Percentiles rank a stretch among this genome's conserved stretches.
These are phyloP conservation scores for Gaillardinia entomophila DNA, from an alignment of 805 yeast species.

Conservation along the genomic window DNA sequence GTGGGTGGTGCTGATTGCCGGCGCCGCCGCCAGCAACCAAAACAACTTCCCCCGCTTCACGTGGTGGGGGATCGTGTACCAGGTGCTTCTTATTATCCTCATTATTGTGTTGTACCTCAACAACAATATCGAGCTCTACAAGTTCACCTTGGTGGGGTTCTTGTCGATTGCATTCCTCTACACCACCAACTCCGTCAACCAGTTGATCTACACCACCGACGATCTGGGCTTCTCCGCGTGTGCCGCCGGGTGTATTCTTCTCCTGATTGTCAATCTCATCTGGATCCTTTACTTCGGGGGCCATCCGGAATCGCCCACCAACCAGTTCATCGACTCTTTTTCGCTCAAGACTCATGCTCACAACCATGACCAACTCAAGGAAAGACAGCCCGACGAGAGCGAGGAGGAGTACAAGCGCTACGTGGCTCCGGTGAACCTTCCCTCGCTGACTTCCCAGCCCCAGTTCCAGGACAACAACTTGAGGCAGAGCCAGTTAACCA, in stretches of 20 bases:
- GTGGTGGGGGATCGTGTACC: conserved; percentile 95
- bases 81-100: conserved; percentile 53
- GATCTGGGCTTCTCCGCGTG: conserved; percentile 73
- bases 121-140: conserved; percentile 66
- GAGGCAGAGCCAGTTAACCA: conserved; percentile 29
- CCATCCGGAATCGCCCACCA: conserved; percentile 81
- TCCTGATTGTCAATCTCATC: conserved; percentile 73
- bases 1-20: conserved; percentile 87
- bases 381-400: conserved; percentile 13
- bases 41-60: conserved; percentile 68
- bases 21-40: conserved; percentile 50
- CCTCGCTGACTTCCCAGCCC: conserved; percentile 9
- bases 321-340: conserved; percentile 79
- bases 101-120: conserved; percentile 49
- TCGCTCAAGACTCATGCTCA: conserved; percentile 45
- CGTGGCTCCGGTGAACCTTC: conserved; percentile 12
- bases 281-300: conserved; percentile 92
- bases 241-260: conserved; percentile 84
- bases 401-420: conserved; percentile 16
- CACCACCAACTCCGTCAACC: conserved; percentile 77
- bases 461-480: conserved; percentile 27
- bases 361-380: conserved; percentile 29
- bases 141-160: conserved; percentile 49
- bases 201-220: conserved; percentile 58
- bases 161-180: conserved; percentile 74